Conservation (phyloP, 2,329 filamentous ascomycete genomes). For the Sporothrix mexicana region DNA sequence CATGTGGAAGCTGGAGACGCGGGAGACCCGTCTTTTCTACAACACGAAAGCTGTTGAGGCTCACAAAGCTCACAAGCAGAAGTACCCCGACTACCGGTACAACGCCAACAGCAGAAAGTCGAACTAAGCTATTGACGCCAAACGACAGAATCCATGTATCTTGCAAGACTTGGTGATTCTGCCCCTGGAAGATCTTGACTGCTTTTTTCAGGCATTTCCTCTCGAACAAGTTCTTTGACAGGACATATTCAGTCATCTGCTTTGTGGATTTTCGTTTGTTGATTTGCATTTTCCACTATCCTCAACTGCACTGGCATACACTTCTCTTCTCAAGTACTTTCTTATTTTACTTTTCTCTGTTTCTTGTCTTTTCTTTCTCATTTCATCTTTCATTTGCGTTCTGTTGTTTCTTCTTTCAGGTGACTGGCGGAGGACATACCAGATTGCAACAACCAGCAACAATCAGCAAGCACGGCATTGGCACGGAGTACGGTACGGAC, state of each 20-base stretch:
- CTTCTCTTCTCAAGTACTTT: neutral
- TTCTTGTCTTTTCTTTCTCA: neutral
- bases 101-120: constrained; percentile 43
- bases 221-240: neutral
- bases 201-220: neutral
- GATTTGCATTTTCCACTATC: neutral
- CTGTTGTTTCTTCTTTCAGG: neutral
- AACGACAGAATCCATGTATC: too few species aligned
- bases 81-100: constrained; percentile 50
- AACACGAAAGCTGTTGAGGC: constrained; percentile 42
- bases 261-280: neutral
- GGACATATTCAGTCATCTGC: too few species aligned
- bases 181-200: too few species aligned
- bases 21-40: constrained; percentile 44
- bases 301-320: neutral
- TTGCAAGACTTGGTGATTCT: neutral
- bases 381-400: neutral
- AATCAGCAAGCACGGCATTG: too few species aligned
- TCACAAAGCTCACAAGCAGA: constrained; percentile 43
- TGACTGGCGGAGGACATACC: too few species aligned
- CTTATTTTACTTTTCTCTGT: neutral
- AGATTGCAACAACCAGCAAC: too few species aligned
- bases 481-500: too few species aligned
- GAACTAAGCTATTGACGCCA: too few species aligned
- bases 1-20: constrained; percentile 47